Conservation (phyloP, 2,329 filamentous ascomycete species). For the Penicillium sclerotigenum region DNA sequence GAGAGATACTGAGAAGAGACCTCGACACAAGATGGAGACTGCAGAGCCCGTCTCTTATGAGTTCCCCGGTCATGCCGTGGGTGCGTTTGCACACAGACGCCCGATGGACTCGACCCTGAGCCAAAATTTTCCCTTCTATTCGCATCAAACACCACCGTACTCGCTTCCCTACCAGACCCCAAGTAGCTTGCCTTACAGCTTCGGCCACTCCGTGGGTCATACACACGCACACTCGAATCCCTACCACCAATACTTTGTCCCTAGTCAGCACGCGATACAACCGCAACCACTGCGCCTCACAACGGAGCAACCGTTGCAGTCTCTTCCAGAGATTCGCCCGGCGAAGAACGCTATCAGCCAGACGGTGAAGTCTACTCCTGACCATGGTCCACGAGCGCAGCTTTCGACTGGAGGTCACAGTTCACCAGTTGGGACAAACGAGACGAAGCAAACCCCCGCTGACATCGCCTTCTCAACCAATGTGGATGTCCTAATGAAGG, state of each 20-base stretch:
- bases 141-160: slow-evolving; percentile 35
- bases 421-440: background rate
- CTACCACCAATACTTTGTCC: slow-evolving; percentile 38
- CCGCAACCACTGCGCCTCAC: slow-evolving; percentile 30
- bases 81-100: slow-evolving; percentile 37
- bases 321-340: slow-evolving; percentile 37
- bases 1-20: too few species aligned
- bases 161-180: slow-evolving; percentile 37
- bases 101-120: slow-evolving; percentile 36
- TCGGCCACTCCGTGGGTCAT: slow-evolving; percentile 34
- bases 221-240: slow-evolving; percentile 26
- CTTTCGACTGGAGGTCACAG: background rate
- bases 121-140: slow-evolving; percentile 38
- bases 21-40: slow-evolving; percentile 37
- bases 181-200: slow-evolving; percentile 30
- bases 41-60: slow-evolving; percentile 42
- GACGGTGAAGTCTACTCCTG: slow-evolving; percentile 17
- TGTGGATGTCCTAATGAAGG: slow-evolving; percentile 83
- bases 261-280: slow-evolving; percentile 28
- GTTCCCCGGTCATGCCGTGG: slow-evolving; percentile 38
- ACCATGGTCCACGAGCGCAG: slow-evolving; percentile 5
- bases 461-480: slow-evolving; percentile 72
- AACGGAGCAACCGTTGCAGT: slow-evolving; percentile 33
- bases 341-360: slow-evolving; percentile 39
- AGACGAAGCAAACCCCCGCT: slow-evolving; percentile 25